Evolutionary conservation across 768 basidiomycete species (phyloP), one percentile per base, ranked within the genome.

Genomic region (Tubosaeta brunneosetosa): DNA sequence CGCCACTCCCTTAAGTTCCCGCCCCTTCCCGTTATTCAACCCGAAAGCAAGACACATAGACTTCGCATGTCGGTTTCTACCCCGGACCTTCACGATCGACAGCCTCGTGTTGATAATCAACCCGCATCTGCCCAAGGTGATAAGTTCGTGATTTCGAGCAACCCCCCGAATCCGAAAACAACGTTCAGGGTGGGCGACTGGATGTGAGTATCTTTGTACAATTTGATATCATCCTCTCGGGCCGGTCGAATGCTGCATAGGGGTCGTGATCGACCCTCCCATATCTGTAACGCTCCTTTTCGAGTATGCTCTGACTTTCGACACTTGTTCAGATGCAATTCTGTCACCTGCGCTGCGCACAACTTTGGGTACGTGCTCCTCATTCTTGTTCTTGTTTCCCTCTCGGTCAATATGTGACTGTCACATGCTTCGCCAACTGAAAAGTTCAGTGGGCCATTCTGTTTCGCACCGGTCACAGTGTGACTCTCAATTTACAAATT

Each of bases 301-400:
- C 29, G 42, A 16, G 33, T 13, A 22, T 16, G 31, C 32, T 27
- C 62, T 63, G 56, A 63, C 53, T 8, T 3, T 12, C 13, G 29
- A 11, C 13, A 40, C 26, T 45, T 22, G 43, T n/a, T 31, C 27
- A 88, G 88, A 74, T 91, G 88, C 64, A 73, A 72, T 51, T 78
- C 80, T 51, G 74, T 80, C 58, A 81, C 77, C 44, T 91, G 89
- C 66, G 84, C 81, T 61, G 88, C 86, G 13, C 87, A 90, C 67
- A 91, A 91, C 72, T 91, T 91, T 75, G 85, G 85, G 88, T 89
- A 67, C 75, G 85, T 80, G 12, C 25, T 52, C 32, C 46, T 47
- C 41, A 51, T 48, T 60, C 36, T 59, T 44, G 33, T 58, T 53
- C 27, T 42, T 37, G 38, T 26, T 25, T 36, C 19, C 31, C 33